A percentile compares a stretch with the other conserved stretches of the same genome.
phyloP scores from a whole-genome alignment of 208 protist genomes.

The Acanthamoeba lenticulata region DNA sequence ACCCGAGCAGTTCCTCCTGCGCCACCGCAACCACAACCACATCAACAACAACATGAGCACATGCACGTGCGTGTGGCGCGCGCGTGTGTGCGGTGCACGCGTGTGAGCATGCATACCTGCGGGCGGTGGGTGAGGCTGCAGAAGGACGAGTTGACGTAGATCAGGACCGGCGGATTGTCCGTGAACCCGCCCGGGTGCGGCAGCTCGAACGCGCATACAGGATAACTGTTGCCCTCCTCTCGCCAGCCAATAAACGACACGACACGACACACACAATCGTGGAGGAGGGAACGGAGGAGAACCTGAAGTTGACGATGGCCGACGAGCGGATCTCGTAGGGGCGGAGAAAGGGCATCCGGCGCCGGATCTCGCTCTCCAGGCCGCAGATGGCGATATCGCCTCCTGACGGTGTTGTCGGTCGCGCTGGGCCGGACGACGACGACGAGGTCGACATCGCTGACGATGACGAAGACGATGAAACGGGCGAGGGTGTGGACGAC shows the following conservation, averaged over 20 bases:
- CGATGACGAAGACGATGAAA: too few species aligned
- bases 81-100: too few species aligned
- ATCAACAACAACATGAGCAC: neutral
- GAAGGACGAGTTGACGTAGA: slow-evolving; percentile 5
- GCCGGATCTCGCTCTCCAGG: neutral
- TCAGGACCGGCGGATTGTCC: neutral
- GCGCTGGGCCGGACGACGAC: too few species aligned
- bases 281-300: neutral
- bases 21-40: neutral
- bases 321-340: neutral
- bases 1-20: neutral
- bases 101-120: neutral
- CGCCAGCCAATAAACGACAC: too few species aligned
- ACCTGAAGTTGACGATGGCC: neutral
- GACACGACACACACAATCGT: too few species aligned
- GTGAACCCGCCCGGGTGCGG: neutral
- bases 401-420: too few species aligned
- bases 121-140: neutral
- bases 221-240: neutral
- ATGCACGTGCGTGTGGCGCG: too few species aligned
- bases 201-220: neutral
- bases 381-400: neutral
- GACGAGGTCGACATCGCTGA: too few species aligned
- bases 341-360: neutral
- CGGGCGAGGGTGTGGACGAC: too few species aligned